phyloP scores from a whole-genome alignment of 495 filamentous ascomycete genomes.

The Cryomyces minteri region DNA sequence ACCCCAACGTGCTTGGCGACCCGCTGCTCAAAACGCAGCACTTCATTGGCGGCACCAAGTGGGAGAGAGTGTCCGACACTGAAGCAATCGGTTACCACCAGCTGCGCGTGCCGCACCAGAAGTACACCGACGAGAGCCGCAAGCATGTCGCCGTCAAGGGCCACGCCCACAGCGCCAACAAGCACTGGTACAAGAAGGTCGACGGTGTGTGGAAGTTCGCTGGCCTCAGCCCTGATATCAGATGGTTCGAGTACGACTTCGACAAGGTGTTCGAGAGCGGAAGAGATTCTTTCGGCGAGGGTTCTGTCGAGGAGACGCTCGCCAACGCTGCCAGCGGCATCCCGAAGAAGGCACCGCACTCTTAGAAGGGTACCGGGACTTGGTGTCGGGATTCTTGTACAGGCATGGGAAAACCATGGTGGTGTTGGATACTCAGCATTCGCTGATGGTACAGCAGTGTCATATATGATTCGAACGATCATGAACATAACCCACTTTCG shows the following conservation, averaged over 20 bases:
- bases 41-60: conserved; percentile 52
- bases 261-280: conserved; percentile 13
- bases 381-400: no score
- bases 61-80: conserved; percentile 49
- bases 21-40: conserved; percentile 56
- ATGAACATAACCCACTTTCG: no score
- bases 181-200: conserved; percentile 56
- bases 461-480: no score
- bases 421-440: no score
- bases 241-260: conserved; percentile 58
- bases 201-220: conserved; percentile 72
- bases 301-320: no score
- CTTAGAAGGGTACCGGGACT: no score
- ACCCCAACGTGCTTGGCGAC: conserved; percentile 49
- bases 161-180: conserved; percentile 53
- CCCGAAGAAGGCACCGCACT: no score
- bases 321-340: no score
- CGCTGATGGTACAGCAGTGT: no score
- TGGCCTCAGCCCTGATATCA: conserved; percentile 49
- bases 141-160: conserved; percentile 37
- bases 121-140: conserved; percentile 35
- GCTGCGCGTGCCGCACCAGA: conserved; percentile 56
- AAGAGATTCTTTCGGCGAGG: no score
- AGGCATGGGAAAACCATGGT: no score
- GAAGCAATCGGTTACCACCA: conserved; percentile 60